Evolutionary conservation across 176 grass and related monocot genomes (phyloP).

Genomic region (Metroxylon sagu): DNA sequence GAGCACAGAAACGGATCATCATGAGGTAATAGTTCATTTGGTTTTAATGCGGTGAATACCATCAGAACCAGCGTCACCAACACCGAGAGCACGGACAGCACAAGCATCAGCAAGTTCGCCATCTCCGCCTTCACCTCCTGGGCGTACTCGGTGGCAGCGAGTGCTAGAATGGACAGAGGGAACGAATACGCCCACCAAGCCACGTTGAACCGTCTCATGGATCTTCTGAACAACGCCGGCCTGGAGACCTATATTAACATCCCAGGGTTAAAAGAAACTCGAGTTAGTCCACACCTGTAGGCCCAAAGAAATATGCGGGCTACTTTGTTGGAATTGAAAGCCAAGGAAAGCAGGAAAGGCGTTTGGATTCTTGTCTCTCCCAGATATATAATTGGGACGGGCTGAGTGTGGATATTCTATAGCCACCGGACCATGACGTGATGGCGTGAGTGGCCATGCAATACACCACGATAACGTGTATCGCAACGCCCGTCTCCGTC

Average conservation of each 20-base stretch:
- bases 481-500: too few relatives aligned
- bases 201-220: constrained; percentile 72
- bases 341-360: too few relatives aligned
- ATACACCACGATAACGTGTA: background rate
- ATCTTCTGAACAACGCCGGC: constrained; percentile 51
- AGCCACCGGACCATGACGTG: background rate
- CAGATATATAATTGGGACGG: too few relatives aligned
- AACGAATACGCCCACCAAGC: constrained; percentile 97
- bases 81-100: constrained; percentile 57
- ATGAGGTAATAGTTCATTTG: constrained; percentile 53
- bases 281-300: too few relatives aligned
- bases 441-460: constrained; percentile 28
- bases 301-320: too few relatives aligned
- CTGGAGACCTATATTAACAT: constrained; percentile 37
- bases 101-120: constrained; percentile 58
- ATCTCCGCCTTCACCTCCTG: constrained; percentile 36
- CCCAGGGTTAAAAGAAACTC: too few relatives aligned
- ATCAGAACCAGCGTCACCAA: constrained; percentile 56
- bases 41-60: constrained; percentile 56
- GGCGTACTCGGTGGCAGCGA: constrained; percentile 62
- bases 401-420: too few relatives aligned
- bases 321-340: too few relatives aligned
- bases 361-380: too few relatives aligned
- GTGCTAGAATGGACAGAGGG: constrained; percentile 59
- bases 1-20: constrained; percentile 49